phyloP scores from a whole-genome alignment of 768 basidiomycete genomes.

The Podaxis mareebaensis region DNA sequence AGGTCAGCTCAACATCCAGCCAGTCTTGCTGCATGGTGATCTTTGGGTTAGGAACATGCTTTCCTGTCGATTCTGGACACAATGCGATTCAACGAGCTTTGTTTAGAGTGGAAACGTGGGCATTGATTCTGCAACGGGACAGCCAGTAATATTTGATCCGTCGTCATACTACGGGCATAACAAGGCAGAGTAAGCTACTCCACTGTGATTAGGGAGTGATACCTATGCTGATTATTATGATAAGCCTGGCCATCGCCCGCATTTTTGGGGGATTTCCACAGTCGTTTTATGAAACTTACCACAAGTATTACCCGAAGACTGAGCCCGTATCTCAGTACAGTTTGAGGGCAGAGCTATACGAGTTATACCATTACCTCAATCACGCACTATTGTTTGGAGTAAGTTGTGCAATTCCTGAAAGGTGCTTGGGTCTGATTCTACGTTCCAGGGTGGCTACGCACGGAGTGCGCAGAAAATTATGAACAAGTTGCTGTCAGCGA shows the following conservation, averaged over 20 bases:
- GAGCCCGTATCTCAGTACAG: constrained; percentile 67
- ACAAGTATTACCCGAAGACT: constrained; percentile 59
- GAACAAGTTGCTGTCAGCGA: constrained; percentile 20
- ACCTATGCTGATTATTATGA: constrained; percentile 1
- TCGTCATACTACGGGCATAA: constrained; percentile 80
- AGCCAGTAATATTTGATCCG: constrained; percentile 77
- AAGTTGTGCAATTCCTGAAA: constrained; percentile 29
- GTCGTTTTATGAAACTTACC: constrained; percentile 66
- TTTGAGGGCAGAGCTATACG: constrained; percentile 67
- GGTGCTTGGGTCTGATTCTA: neutral
- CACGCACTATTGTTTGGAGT: constrained; percentile 81
- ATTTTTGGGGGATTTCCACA: constrained; percentile 77
- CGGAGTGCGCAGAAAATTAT: constrained; percentile 52
- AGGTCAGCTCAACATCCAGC: constrained; percentile 56
- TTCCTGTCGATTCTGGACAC: neutral
- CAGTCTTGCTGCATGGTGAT: constrained; percentile 78
- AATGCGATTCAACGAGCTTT: constrained; percentile 8
- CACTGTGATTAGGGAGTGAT: neutral
- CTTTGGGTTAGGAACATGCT: constrained; percentile 61
- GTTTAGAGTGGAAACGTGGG: constrained; percentile 74
- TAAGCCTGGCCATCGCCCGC: constrained; percentile 72
- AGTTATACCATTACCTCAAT: constrained; percentile 81
- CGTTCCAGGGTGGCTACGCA: constrained; percentile 52
- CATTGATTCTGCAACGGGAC: constrained; percentile 47
- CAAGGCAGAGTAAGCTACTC: constrained; percentile 68